Percentiles rank a stretch among this genome's conserved stretches.
These are phyloP conservation scores for Yarrowia sp. DNA, from an alignment of 805 yeast genomes.

Conservation along the genomic window DNA sequence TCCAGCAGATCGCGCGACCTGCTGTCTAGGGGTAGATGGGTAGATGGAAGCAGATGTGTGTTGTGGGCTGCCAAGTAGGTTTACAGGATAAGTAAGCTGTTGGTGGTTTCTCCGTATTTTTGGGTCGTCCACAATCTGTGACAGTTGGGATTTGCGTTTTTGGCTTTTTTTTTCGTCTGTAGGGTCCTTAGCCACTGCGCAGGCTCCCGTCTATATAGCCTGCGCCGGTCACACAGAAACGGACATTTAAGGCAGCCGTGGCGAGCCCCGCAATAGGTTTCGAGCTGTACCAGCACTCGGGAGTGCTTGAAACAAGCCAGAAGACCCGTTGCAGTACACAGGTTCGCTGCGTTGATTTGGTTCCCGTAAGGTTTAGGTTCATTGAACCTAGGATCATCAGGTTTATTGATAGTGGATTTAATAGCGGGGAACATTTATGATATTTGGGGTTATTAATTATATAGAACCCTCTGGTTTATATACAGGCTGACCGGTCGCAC, in stretches of 20 bases:
- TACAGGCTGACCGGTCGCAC: no score
- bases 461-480: no score
- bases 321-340: no score
- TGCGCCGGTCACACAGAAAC: no score
- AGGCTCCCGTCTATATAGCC: no score
- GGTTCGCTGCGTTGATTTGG: no score
- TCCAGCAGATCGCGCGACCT: slow-evolving; percentile 15
- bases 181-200: no score
- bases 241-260: no score
- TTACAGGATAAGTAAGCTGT: neutral
- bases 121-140: slow-evolving; percentile 7
- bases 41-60: neutral
- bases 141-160: slow-evolving; percentile 4
- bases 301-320: no score
- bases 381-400: neutral
- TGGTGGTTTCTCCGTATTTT: slow-evolving; percentile 3
- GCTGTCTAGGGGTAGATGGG: neutral
- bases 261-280: no score
- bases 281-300: no score
- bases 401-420: neutral
- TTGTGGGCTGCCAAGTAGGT: slow-evolving; percentile 9
- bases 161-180: neutral
- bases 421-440: neutral
- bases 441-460: no score
- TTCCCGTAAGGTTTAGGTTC: neutral